phyloP scores from a whole-genome alignment of 257 asterid genomes.

The Solanum neorickii region DNA sequence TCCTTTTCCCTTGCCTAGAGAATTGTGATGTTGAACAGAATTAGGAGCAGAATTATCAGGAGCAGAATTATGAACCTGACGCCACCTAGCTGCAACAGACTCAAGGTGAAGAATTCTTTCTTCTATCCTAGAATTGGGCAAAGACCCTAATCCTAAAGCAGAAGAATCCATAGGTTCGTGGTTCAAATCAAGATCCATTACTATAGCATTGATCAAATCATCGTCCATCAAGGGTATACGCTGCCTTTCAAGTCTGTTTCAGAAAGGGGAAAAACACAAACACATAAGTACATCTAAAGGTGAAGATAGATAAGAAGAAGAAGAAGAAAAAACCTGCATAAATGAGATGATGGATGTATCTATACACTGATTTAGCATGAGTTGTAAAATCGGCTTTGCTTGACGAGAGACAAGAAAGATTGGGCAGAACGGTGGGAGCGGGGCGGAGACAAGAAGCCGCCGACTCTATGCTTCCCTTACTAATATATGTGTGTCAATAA shows the following conservation, averaged over 20 bases:
- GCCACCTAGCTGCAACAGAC: neutral
- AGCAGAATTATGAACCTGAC: neutral
- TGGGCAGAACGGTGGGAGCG: no score
- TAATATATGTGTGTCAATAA: no score
- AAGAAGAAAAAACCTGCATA: no score
- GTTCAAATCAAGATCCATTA: neutral
- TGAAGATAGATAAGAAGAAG: no score
- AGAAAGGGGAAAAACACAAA: neutral
- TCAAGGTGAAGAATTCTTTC: neutral
- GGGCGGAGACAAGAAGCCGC: no score
- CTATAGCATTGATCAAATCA: neutral
- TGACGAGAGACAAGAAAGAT: no score
- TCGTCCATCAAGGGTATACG: neutral
- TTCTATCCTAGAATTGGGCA: neutral
- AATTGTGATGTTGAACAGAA: neutral
- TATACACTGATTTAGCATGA: no score
- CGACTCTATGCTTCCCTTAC: no score
- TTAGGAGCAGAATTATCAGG: neutral
- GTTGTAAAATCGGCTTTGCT: no score
- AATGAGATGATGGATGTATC: no score
- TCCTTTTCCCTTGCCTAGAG: neutral
- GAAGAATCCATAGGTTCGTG: neutral
- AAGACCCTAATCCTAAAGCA: neutral
- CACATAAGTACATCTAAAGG: no score
- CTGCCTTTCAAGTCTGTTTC: neutral